These are phyloP conservation scores for Balansia obtecta DNA, from an alignment of 2,329 filamentous ascomycete genomes.

Conservation along the genomic window DNA sequence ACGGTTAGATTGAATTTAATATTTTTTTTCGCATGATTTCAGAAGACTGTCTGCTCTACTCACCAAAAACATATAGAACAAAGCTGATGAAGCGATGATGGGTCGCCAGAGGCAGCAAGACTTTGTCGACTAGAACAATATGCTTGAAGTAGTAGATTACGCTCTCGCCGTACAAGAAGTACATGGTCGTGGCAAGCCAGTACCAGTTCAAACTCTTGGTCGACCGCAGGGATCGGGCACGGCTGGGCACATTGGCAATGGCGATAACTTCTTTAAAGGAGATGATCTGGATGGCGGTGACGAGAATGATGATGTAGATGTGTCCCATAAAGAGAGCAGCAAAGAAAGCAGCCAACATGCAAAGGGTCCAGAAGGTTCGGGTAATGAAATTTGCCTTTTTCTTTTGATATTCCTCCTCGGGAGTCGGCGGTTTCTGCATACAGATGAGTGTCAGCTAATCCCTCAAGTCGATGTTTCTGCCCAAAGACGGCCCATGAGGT, in stretches of 20 bases:
- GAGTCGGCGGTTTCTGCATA: conserved; percentile 28
- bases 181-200: conserved; percentile 97
- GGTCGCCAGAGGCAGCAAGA: conserved; percentile 83
- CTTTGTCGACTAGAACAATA: conserved; percentile 86
- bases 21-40: too few relatives aligned
- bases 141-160: conserved; percentile 99
- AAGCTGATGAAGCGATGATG: conserved; percentile 99
- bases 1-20: not conserved
- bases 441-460: not conserved
- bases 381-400: conserved; percentile 98
- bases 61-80: conserved; percentile 93
- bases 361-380: conserved; percentile 91
- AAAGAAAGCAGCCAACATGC: conserved; percentile 95
- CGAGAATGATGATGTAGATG: conserved; percentile 89
- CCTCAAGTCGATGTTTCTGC: too few relatives aligned
- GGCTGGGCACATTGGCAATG: conserved; percentile 87
- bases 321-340: conserved; percentile 86
- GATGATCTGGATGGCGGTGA: conserved; percentile 88
- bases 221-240: conserved; percentile 79
- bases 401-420: conserved; percentile 73
- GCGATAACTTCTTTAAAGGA: conserved; percentile 99
- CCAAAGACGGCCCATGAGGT: too few relatives aligned
- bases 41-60: conserved; percentile 17
- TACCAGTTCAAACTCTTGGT: conserved; percentile 99
- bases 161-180: conserved; percentile 96